These are phyloP conservation scores for Apium graveolens DNA, from an alignment of 129 eudicot genomes.

Conservation along the genomic window DNA sequence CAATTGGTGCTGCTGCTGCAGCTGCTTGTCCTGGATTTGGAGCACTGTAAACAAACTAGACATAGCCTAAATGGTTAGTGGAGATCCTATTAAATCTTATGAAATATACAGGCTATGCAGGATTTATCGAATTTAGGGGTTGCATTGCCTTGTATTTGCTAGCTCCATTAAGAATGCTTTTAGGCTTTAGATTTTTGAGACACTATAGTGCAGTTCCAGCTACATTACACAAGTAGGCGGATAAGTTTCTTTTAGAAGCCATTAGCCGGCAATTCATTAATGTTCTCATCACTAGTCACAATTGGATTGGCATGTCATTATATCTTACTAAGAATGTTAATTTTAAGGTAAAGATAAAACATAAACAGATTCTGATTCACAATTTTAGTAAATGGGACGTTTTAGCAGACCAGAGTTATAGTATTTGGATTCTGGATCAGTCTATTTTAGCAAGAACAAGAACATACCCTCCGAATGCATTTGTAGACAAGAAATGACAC, in stretches of 20 bases:
- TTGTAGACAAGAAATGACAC: constrained; percentile 92
- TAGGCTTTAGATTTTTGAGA: background rate
- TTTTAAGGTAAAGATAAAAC: background rate
- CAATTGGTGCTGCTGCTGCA: constrained; percentile 91
- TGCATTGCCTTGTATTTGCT: background rate
- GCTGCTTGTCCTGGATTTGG: constrained; percentile 98
- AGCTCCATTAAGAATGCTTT: background rate
- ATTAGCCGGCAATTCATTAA: background rate
- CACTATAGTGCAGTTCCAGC: background rate
- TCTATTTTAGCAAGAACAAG: background rate
- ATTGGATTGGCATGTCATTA: background rate
- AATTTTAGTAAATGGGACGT: background rate
- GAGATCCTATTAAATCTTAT: background rate
- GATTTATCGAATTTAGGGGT: background rate
- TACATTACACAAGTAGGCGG: background rate
- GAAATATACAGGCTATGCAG: background rate
- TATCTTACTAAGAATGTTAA: background rate
- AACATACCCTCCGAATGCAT: constrained; percentile 95
- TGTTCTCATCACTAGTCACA: background rate
- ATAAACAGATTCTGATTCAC: background rate
- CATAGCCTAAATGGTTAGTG: constrained; percentile 19
- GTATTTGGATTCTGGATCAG: background rate
- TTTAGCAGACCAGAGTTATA: background rate
- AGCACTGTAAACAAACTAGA: constrained; percentile 99
- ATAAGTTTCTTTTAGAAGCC: background rate